Conservation (phyloP, 2,329 filamentous ascomycete genomes). For the Fusarium setosum region DNA sequence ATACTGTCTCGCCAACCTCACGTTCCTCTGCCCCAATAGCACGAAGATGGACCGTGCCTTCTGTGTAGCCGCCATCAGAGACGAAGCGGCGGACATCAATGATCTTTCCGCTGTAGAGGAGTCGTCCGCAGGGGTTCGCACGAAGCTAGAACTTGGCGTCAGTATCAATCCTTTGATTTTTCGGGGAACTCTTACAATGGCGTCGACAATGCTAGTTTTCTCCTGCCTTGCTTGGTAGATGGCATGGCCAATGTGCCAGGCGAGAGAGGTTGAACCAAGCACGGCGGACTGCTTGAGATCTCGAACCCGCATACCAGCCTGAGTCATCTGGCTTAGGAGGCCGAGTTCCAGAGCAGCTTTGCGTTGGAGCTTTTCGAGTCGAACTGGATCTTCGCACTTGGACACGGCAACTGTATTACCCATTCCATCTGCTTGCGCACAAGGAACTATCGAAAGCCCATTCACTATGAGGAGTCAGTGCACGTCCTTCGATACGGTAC, state of each 20-base stretch:
- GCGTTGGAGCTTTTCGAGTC: not conserved
- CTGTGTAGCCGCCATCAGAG: not conserved
- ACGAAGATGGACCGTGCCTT: not conserved
- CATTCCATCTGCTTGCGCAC: not conserved
- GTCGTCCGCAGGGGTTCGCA: not conserved
- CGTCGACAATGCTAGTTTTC: not conserved
- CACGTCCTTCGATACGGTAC: too few species aligned
- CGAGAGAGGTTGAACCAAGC: not conserved
- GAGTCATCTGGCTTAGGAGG: not conserved
- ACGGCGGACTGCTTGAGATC: not conserved
- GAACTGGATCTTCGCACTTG: not conserved
- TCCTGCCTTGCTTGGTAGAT: not conserved
- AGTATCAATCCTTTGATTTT: not conserved
- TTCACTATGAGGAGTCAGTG: not conserved
- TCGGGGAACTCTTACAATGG: not conserved
- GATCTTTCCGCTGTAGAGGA: not conserved
- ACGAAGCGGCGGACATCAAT: not conserved
- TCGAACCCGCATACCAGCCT: not conserved
- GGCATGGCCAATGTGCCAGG: not conserved
- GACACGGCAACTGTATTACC: not conserved
- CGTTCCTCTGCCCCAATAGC: not conserved
- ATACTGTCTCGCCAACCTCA: slow-evolving; percentile 1
- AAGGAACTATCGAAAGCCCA: not conserved
- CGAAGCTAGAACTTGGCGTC: not conserved
- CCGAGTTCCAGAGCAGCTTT: not conserved